Evolutionary conservation across 2,329 filamentous ascomycete species (phyloP).

Genomic region (Trematosphaeria pertusa): DNA sequence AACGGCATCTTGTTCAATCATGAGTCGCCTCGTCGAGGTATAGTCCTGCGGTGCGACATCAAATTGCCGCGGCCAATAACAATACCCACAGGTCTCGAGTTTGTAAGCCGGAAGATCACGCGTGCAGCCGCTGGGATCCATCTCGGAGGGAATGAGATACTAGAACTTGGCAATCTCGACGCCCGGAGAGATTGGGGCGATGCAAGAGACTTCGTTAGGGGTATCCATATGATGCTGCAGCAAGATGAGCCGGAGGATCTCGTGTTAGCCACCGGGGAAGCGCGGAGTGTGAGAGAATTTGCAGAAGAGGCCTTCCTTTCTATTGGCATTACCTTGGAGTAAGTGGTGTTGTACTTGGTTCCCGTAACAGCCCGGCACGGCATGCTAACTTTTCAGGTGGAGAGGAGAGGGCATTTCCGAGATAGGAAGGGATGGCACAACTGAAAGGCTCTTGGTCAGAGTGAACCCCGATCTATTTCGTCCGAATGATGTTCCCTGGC

Average conservation of each 20-base stretch:
- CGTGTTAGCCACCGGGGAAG: background rate
- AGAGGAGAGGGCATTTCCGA: no score
- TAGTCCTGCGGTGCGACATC: background rate
- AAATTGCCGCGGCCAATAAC: no score
- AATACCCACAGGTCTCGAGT: background rate
- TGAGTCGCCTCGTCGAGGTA: conserved; percentile 1
- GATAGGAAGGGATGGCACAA: no score
- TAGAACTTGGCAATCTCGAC: background rate
- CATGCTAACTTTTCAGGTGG: no score
- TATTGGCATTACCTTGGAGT: background rate
- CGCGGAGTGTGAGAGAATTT: background rate
- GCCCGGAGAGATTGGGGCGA: conserved; percentile 1
- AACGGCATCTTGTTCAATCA: conserved; percentile 2
- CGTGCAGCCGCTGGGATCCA: background rate
- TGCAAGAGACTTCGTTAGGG: conserved; percentile 1
- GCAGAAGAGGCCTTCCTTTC: background rate
- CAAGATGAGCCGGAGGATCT: background rate
- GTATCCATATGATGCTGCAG: conserved; percentile 1
- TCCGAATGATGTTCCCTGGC: no score
- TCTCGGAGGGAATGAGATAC: background rate
- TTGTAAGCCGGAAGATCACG: background rate
- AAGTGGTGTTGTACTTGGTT: background rate
- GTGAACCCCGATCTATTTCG: no score
- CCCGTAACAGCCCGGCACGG: no score
- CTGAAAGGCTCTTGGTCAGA: no score